phyloP scores from a whole-genome alignment of 2,329 filamentous ascomycete genomes.

The Clonostachys solani region DNA sequence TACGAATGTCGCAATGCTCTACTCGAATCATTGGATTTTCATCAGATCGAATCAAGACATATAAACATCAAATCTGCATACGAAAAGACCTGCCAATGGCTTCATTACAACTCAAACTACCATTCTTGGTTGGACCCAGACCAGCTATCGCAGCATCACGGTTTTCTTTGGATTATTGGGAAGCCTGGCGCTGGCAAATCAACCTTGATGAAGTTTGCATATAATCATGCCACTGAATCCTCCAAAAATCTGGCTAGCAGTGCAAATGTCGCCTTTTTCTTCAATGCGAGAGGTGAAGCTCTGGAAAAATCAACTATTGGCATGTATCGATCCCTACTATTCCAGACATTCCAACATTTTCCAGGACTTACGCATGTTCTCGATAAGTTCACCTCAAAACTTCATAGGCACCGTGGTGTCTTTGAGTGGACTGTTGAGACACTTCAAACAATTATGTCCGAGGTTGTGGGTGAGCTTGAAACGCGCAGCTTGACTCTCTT shows the following conservation, averaged over 20 bases:
- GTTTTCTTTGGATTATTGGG: neutral
- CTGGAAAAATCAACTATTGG: slow-evolving; percentile 23
- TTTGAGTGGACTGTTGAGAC: too few relatives aligned
- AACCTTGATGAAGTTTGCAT: neutral
- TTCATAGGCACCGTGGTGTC: too few relatives aligned
- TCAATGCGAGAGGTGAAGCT: slow-evolving; percentile 37
- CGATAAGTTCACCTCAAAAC: slow-evolving; percentile 14
- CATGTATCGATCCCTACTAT: slow-evolving; percentile 43
- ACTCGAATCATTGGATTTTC: slow-evolving; percentile 1
- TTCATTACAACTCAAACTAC: too few relatives aligned
- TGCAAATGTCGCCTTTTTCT: slow-evolving; percentile 34
- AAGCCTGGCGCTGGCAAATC: too few relatives aligned
- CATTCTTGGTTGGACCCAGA: neutral
- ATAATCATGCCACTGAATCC: neutral
- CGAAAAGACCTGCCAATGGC: too few relatives aligned
- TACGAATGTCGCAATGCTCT: too few relatives aligned
- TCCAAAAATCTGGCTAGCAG: neutral
- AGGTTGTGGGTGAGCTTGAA: neutral
- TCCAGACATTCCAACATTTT: slow-evolving; percentile 27
- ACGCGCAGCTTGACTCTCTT: neutral
- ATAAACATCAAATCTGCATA: slow-evolving; percentile 1
- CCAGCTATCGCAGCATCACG: neutral
- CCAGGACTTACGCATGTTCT: slow-evolving; percentile 17
- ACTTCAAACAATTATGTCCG: neutral
- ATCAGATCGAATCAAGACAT: slow-evolving; percentile 7